Conservation (phyloP, 2,329 filamentous ascomycete species). For the Aspergillus niger region DNA sequence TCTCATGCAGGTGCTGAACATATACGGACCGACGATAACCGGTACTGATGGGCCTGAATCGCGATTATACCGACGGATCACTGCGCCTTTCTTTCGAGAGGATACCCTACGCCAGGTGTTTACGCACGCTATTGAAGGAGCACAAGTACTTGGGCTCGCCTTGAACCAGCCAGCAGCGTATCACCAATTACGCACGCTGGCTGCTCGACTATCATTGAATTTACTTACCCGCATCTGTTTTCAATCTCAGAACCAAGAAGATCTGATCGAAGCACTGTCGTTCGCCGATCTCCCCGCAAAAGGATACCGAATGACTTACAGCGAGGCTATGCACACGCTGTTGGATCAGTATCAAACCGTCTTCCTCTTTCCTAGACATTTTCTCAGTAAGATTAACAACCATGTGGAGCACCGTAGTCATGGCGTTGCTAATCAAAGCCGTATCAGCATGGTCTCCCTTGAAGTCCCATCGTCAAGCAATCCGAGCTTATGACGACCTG, state of each 20-base stretch:
- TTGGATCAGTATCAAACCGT: not conserved
- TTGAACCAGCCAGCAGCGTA: not conserved
- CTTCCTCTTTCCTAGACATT: not conserved
- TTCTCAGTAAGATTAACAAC: not conserved
- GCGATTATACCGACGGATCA: constrained; percentile 1
- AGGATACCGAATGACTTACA: not conserved
- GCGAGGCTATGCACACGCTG: not conserved
- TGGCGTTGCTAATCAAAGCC: not conserved
- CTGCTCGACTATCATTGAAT: not conserved
- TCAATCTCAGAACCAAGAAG: not conserved
- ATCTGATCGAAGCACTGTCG: not conserved
- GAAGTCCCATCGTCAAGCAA: not conserved
- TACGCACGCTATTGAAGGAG: not conserved
- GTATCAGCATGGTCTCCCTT: not conserved
- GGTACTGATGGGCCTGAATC: not conserved
- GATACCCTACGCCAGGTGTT: not conserved
- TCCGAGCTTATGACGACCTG: not conserved
- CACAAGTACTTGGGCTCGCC: not conserved
- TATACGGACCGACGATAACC: constrained; percentile 1
- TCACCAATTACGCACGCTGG: not conserved
- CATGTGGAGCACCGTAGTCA: not conserved
- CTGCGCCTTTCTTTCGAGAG: not conserved
- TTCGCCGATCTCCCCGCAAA: not conserved
- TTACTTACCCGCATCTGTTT: not conserved
- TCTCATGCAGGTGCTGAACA: not conserved